Percentiles rank a stretch among this genome's conserved stretches.
phyloP scores from a whole-genome alignment of 2,329 filamentous ascomycete genomes.

The Lasiodiplodia gonubiensis region DNA sequence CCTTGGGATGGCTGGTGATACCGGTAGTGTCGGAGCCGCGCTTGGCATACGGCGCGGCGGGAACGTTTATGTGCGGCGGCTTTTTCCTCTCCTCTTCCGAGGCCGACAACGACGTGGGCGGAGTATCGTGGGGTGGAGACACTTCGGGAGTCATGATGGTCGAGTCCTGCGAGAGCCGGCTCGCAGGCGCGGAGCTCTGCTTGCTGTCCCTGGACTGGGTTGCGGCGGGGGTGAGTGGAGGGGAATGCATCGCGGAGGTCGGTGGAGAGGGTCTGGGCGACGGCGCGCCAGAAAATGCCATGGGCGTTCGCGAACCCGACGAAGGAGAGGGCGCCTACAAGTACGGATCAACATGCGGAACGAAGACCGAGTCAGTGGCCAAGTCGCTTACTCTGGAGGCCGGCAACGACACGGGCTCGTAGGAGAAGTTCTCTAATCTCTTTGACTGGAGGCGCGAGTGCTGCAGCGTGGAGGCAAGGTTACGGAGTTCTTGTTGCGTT shows the following conservation, averaged over 20 bases:
- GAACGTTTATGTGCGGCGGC: slow-evolving; percentile 42
- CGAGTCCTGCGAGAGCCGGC: slow-evolving; percentile 45
- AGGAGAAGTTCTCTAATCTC: slow-evolving; percentile 84
- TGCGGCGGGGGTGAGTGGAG: slow-evolving; percentile 85
- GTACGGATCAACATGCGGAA: slow-evolving; percentile 34
- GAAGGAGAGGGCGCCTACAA: slow-evolving; percentile 56
- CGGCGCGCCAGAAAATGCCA: slow-evolving; percentile 50
- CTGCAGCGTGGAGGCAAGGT: slow-evolving; percentile 74
- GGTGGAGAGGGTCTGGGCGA: slow-evolving; percentile 73
- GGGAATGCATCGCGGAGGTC: slow-evolving; percentile 77
- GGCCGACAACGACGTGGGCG: slow-evolving; percentile 50
- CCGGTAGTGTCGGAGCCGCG: slow-evolving; percentile 21
- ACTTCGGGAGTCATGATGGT: slow-evolving; percentile 63
- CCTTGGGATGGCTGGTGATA: slow-evolving; percentile 53
- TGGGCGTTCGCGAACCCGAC: slow-evolving; percentile 59
- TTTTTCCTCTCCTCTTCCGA: slow-evolving; percentile 28
- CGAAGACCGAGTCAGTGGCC: slow-evolving; percentile 19
- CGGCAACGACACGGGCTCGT: slow-evolving; percentile 88
- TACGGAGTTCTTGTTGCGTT: slow-evolving; percentile 68
- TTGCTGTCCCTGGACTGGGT: slow-evolving; percentile 66
- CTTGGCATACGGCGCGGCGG: slow-evolving; percentile 39
- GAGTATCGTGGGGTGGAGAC: slow-evolving; percentile 62
- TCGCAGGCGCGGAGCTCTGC: slow-evolving; percentile 34
- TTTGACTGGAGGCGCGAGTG: slow-evolving; percentile 78
- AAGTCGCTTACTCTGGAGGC: slow-evolving; percentile 72